phyloP scores from a whole-genome alignment of 179 eudicot species.

The Beta macrorhiza region DNA sequence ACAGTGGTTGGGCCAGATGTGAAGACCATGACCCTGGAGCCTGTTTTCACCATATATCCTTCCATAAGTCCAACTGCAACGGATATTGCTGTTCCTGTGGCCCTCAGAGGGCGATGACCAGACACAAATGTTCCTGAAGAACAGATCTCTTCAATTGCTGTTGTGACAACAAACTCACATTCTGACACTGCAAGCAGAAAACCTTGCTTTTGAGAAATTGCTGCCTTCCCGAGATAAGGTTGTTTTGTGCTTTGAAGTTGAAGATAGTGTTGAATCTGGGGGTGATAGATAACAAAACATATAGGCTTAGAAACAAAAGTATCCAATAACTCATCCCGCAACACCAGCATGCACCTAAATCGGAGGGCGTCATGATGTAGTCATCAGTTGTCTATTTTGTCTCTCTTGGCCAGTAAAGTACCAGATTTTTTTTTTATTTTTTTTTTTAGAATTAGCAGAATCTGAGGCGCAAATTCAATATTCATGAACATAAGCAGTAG shows the following conservation, averaged over 20 bases:
- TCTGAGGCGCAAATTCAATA: neutral
- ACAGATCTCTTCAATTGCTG: constrained; percentile 76
- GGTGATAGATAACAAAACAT: constrained; percentile 23
- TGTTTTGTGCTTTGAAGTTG: constrained; percentile 59
- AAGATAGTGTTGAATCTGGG: constrained; percentile 66
- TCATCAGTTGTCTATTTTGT: neutral
- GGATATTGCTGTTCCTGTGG: constrained; percentile 83
- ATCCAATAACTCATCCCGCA: neutral
- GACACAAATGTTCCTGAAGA: constrained; percentile 44
- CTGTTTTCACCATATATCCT: constrained; percentile 63
- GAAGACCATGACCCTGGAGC: constrained; percentile 83
- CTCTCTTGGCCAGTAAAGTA: neutral
- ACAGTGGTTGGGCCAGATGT: constrained; percentile 92
- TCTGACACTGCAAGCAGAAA: constrained; percentile 75
- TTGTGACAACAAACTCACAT: constrained; percentile 72
- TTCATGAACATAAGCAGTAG: neutral
- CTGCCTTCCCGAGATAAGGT: constrained; percentile 48
- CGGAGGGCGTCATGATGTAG: neutral
- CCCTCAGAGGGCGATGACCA: constrained; percentile 75
- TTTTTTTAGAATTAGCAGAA: no score
- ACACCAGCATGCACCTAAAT: constrained; percentile 4
- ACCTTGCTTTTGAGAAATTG: constrained; percentile 55
- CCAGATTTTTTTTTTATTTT: neutral
- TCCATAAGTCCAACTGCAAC: constrained; percentile 82
- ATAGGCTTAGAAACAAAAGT: constrained; percentile 1